phyloP scores from a whole-genome alignment of 1,284 basidiomycete species.

The Xanthoconium separans region DNA sequence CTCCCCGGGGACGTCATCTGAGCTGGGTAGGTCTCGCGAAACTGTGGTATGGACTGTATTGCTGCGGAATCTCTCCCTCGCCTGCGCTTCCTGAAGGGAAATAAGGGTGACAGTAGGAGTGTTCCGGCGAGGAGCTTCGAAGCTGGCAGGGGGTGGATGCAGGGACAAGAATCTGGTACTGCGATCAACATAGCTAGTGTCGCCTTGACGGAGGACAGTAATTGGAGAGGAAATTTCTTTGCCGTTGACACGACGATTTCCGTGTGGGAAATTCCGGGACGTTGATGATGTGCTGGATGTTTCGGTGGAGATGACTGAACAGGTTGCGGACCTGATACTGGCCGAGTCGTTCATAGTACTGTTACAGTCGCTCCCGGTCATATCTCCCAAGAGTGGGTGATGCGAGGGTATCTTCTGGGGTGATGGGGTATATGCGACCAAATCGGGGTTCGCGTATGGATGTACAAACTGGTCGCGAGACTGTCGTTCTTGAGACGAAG shows the following conservation, averaged over 20 bases:
- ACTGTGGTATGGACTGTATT: conserved; percentile 41
- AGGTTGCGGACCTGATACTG: conserved; percentile 40
- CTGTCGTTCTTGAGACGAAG: conserved; percentile 32
- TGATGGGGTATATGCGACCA: conserved; percentile 41
- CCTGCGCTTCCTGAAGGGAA: conserved; percentile 71
- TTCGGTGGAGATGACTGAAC: conserved; percentile 43
- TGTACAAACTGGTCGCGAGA: conserved; percentile 41
- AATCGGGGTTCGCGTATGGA: conserved; percentile 77
- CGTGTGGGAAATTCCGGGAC: conserved; percentile 34
- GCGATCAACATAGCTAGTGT: conserved; percentile 30
- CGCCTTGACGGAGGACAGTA: conserved; percentile 32
- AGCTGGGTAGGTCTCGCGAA: conserved; percentile 31
- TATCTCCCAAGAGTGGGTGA: conserved; percentile 23
- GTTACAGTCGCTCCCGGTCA: conserved; percentile 49
- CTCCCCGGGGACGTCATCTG: conserved; percentile 25
- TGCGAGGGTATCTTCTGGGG: conserved; percentile 30
- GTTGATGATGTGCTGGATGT: conserved; percentile 45
- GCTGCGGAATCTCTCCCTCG: conserved; percentile 50
- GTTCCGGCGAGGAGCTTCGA: conserved; percentile 44
- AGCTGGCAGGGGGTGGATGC: conserved; percentile 30
- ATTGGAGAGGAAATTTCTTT: conserved; percentile 57
- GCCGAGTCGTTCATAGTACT: conserved; percentile 56
- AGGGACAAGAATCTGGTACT: conserved; percentile 35
- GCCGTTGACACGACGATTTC: conserved; percentile 39
- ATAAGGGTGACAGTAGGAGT: conserved; percentile 65